These are phyloP conservation scores for Acanthamoeba royreba DNA, from an alignment of 208 protist genomes.

Conservation along the genomic window DNA sequence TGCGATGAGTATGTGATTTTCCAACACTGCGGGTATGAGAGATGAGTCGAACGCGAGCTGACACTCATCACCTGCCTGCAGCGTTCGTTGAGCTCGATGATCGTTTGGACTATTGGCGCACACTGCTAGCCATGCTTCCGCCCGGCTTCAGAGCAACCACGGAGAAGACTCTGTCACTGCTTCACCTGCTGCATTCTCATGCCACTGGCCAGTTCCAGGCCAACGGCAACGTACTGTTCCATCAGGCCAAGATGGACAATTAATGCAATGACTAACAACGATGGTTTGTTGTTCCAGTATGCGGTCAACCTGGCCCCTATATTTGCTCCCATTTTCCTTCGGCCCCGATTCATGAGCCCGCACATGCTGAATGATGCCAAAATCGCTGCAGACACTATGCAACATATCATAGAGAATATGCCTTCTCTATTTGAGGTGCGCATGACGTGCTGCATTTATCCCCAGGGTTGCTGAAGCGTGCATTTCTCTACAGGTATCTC, in stretches of 20 bases:
- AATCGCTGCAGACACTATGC: background rate
- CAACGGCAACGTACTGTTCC: background rate
- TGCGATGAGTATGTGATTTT: background rate
- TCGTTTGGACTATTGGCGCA: background rate
- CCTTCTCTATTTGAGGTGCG: constrained; percentile 13
- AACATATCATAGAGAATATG: background rate
- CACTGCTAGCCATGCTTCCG: background rate
- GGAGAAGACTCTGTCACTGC: background rate
- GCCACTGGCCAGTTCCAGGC: background rate
- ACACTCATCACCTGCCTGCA: background rate
- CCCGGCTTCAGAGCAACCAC: background rate
- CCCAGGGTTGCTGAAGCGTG: background rate
- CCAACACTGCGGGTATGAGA: background rate
- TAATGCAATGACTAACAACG: background rate
- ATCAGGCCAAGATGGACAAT: background rate
- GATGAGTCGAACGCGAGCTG: too few relatives aligned
- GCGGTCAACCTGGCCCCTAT: background rate
- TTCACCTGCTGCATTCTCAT: background rate
- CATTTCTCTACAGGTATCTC: background rate
- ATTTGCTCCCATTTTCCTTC: constrained; percentile 12
- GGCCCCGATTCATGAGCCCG: background rate
- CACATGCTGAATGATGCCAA: constrained; percentile 7
- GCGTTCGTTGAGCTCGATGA: constrained; percentile 5
- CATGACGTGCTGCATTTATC: background rate
- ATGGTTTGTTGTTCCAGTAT: background rate